These are phyloP conservation scores for Proteromonas lacertae DNA, from an alignment of 352 stramenopile species.

Conservation along the genomic window DNA sequence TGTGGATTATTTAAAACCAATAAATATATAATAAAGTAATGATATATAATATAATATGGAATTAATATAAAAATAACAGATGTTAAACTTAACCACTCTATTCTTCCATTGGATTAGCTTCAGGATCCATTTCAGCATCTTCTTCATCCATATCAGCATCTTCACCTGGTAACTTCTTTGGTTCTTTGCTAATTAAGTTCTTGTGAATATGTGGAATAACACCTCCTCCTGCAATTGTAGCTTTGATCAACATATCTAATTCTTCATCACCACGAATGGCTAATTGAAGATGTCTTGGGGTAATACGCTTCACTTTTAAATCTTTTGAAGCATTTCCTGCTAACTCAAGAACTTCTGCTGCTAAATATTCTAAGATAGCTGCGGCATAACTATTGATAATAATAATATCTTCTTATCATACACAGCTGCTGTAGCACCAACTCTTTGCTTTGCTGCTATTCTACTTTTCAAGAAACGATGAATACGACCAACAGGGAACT, in stretches of 20 bases:
- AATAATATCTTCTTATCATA: no score
- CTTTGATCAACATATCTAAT: conserved; percentile 96
- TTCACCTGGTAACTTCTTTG: no score
- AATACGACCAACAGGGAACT: conserved; percentile 98
- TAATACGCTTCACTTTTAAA: conserved; percentile 89
- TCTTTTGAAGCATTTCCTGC: conserved; percentile 85
- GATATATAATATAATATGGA: no score
- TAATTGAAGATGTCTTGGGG: conserved; percentile 88
- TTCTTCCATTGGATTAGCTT: no score
- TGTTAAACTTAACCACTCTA: no score
- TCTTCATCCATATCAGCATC: no score
- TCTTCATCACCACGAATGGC: conserved; percentile 98
- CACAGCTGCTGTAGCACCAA: conserved; percentile 91
- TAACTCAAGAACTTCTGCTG: conserved; percentile 93
- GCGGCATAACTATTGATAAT: no score
- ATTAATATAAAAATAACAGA: no score
- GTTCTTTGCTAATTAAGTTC: conserved; percentile 90
- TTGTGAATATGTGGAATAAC: conserved; percentile 99
- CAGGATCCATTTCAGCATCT: no score
- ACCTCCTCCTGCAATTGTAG: conserved; percentile 94
- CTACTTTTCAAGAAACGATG: conserved; percentile 95
- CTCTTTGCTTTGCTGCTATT: conserved; percentile 84
- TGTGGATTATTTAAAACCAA: no score
- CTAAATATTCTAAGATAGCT: conserved; percentile 99
- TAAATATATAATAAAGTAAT: no score